phyloP scores from a whole-genome alignment of 352 stramenopile genomes.

The Vaucheria bursata region DNA sequence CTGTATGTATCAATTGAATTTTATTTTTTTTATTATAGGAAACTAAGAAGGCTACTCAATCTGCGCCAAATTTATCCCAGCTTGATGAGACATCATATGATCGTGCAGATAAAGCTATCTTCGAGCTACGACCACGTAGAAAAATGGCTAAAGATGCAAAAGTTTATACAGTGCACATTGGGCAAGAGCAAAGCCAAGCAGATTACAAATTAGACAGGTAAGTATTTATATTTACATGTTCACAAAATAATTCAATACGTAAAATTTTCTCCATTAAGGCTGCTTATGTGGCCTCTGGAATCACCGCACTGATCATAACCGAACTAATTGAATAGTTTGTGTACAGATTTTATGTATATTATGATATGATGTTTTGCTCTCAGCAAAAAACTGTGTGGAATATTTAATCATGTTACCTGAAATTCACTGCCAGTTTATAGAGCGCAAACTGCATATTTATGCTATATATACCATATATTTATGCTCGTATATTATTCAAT shows the following conservation, averaged over 20 bases:
- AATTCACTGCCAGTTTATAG: no score
- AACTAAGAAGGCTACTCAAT: no score
- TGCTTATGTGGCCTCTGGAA: not conserved
- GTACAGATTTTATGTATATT: no score
- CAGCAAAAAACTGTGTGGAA: not conserved
- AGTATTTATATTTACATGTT: not conserved
- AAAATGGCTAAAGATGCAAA: slow-evolving; percentile 34
- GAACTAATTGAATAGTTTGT: no score
- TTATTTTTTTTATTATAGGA: no score
- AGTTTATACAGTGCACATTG: slow-evolving; percentile 49
- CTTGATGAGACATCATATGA: no score
- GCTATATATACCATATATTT: not conserved
- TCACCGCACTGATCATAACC: not conserved
- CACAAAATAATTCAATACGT: not conserved
- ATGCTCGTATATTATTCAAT: not conserved
- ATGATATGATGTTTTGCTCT: not conserved
- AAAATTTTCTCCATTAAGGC: not conserved
- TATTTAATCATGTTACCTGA: no score
- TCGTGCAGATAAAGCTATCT: no score
- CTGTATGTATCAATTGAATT: no score
- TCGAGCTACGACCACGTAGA: no score
- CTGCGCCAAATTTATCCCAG: no score
- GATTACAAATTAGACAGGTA: slow-evolving; percentile 30
- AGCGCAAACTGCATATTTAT: no score
- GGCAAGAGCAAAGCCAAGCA: slow-evolving; percentile 43